These are phyloP conservation scores for Draba incana DNA, from an alignment of 345 rosid genomes.

Conservation along the genomic window DNA sequence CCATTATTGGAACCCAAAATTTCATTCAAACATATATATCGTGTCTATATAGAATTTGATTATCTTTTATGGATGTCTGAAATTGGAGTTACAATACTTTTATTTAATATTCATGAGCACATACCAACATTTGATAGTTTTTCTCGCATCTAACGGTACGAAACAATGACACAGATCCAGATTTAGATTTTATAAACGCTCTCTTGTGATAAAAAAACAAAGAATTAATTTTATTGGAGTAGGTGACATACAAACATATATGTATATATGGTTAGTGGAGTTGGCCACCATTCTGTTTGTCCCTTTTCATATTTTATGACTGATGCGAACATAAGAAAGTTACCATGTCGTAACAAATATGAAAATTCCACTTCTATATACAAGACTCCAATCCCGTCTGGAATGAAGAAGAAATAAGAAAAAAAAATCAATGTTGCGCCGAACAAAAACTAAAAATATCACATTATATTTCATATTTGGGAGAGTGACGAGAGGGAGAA, in stretches of 20 bases:
- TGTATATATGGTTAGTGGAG: constrained; percentile 15
- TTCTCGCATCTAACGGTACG: constrained; percentile 31
- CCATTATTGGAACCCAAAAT: no score
- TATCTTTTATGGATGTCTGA: no score
- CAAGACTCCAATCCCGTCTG: no score
- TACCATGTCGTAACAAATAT: no score
- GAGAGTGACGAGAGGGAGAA: no score
- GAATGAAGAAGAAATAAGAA: no score
- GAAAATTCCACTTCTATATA: no score
- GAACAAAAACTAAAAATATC: no score
- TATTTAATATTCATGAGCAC: not conserved
- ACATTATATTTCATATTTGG: no score
- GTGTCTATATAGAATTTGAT: no score
- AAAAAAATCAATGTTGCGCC: no score
- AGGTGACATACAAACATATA: constrained; percentile 8
- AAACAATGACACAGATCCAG: constrained; percentile 44
- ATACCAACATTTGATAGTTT: not conserved
- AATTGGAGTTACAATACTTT: not conserved
- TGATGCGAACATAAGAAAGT: not conserved
- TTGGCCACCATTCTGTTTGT: constrained; percentile 35
- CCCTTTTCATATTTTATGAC: constrained; percentile 19
- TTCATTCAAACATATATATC: no score
- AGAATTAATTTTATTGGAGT: constrained; percentile 23
- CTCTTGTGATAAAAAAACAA: not conserved
- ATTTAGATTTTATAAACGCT: constrained; percentile 39